phyloP scores from a whole-genome alignment of 1,284 basidiomycete genomes.

The Cutaneotrichosporon sp. region DNA sequence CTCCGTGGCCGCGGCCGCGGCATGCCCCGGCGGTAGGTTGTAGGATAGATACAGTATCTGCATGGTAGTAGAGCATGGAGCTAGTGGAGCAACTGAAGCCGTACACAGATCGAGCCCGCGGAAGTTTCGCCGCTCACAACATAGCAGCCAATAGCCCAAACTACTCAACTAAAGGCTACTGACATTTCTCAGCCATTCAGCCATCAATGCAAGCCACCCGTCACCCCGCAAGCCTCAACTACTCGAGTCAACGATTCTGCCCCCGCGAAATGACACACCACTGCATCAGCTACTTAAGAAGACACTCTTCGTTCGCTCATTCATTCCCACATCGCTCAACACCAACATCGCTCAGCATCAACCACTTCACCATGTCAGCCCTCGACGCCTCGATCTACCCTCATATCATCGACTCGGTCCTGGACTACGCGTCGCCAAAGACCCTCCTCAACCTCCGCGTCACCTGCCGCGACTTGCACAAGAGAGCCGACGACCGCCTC shows the following conservation, averaged over 20 bases:
- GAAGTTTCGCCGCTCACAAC: too few species aligned
- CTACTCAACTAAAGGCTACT: too few species aligned
- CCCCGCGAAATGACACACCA: too few species aligned
- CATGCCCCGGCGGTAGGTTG: slow-evolving; percentile 17
- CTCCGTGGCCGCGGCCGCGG: slow-evolving; percentile 64
- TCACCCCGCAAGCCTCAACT: too few species aligned
- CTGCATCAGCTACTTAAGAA: too few species aligned
- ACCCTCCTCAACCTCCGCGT: background rate
- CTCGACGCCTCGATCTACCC: background rate
- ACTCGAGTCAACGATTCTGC: too few species aligned
- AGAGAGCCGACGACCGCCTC: background rate
- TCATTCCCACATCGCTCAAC: background rate
- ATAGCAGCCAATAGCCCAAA: too few species aligned
- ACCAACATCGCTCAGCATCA: background rate
- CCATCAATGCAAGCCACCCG: too few species aligned
- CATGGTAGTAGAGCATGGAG: slow-evolving; percentile 9
- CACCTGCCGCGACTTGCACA: background rate
- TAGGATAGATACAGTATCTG: slow-evolving; percentile 7
- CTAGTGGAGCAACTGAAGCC: too few species aligned
- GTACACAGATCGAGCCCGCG: too few species aligned
- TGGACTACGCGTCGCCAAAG: background rate
- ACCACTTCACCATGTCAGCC: background rate
- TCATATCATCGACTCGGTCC: background rate
- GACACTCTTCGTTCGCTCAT: too few species aligned
- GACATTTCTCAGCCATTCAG: too few species aligned